Percentiles rank a stretch among this genome's conserved stretches.
Conservation (phyloP, 345 rosid genomes). For the Eucalyptus curtisii region DNA sequence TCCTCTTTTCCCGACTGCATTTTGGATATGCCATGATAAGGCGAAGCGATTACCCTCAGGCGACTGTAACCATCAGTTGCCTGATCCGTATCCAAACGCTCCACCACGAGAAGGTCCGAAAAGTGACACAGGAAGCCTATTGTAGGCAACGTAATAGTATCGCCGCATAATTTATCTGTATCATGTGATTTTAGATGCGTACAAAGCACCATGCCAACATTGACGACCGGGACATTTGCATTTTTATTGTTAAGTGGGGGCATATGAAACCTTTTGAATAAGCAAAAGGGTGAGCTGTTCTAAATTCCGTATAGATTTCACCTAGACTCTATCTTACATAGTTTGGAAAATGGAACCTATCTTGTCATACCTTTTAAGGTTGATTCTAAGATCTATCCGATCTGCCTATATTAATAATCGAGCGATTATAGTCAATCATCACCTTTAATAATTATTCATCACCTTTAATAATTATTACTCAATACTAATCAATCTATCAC, state of each 20-base stretch:
- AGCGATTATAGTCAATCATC: too few species aligned
- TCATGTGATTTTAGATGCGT: not conserved
- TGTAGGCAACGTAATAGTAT: not conserved
- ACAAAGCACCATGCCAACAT: not conserved
- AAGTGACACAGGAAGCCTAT: not conserved
- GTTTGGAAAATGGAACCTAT: too few species aligned
- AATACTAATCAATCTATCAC: too few species aligned
- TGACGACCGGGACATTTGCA: not conserved
- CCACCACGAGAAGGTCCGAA: not conserved
- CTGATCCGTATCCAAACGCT: not conserved
- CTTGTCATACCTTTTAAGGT: too few species aligned
- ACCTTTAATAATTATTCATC: too few species aligned
- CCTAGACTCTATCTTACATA: accelerated
- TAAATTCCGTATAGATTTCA: too few species aligned
- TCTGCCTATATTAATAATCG: too few species aligned
- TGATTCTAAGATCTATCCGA: too few species aligned
- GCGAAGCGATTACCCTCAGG: not conserved
- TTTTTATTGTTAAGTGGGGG: not conserved
- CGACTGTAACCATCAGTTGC: not conserved
- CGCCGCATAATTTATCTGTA: not conserved
- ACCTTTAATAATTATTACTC: too few species aligned
- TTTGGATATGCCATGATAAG: not conserved
- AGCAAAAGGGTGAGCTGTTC: too few species aligned
- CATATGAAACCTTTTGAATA: not conserved
- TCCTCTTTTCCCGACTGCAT: not conserved